phyloP scores from a whole-genome alignment of 352 stramenopile species.

The Globisporangium spiculum region DNA sequence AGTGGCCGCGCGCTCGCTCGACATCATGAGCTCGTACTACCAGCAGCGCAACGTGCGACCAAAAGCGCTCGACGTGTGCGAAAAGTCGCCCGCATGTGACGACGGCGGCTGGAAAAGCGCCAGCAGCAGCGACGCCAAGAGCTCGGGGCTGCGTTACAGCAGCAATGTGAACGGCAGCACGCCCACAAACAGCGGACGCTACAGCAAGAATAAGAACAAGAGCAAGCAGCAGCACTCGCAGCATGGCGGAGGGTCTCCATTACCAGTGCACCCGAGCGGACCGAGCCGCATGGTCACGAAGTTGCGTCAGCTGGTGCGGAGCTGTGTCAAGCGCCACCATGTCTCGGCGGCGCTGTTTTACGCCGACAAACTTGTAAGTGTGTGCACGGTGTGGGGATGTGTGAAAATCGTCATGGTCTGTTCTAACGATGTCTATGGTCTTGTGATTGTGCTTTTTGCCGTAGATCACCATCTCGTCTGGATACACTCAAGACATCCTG shows the following conservation, averaged over 20 bases:
- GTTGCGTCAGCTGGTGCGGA: constrained; percentile 42
- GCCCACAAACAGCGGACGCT: constrained; percentile 4
- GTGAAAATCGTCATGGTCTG: not conserved
- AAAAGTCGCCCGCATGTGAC: constrained; percentile 14
- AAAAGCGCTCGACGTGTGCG: constrained; percentile 12
- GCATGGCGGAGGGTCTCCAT: not conserved
- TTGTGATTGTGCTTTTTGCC: constrained; percentile 9
- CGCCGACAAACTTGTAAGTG: constrained; percentile 66
- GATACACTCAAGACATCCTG: constrained; percentile 49
- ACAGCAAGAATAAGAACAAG: constrained; percentile 7
- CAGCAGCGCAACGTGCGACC: constrained; percentile 11
- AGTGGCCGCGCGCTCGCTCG: constrained; percentile 1
- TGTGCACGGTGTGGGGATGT: no score
- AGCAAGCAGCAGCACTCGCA: not conserved
- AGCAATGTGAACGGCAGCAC: constrained; percentile 21
- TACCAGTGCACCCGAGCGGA: constrained; percentile 7
- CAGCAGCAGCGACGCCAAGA: constrained; percentile 17
- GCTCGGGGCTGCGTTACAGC: constrained; percentile 17
- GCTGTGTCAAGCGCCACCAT: constrained; percentile 54
- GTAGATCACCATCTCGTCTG: constrained; percentile 51
- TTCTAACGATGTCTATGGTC: constrained; percentile 10
- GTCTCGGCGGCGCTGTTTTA: constrained; percentile 65
- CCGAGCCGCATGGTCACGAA: constrained; percentile 22
- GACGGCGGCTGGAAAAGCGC: constrained; percentile 15
- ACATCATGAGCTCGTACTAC: constrained; percentile 13